Evolutionary conservation across 352 stramenopile genomes (phyloP).

Genomic region (Phytopythium helicoides): DNA sequence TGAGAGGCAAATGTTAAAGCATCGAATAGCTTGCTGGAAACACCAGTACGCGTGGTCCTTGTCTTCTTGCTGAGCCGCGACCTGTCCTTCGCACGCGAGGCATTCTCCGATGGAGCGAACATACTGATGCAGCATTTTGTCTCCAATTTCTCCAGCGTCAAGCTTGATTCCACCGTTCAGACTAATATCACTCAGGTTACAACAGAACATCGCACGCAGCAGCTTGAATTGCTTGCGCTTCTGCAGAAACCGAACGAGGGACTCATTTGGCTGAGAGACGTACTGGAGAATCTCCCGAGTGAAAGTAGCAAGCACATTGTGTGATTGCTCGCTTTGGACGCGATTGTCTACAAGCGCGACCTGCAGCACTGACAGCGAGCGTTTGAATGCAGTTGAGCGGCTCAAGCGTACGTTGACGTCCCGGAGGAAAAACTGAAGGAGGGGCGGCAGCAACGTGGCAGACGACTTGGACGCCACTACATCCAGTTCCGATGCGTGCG

Average conservation of each 20-base stretch:
- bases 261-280: constrained; percentile 51
- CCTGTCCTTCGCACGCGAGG: constrained; percentile 55
- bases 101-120: constrained; percentile 68
- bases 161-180: constrained; percentile 26
- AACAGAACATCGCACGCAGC: constrained; percentile 64
- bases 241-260: constrained; percentile 56
- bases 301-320: constrained; percentile 51
- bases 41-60: constrained; percentile 48
- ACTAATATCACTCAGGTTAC: constrained; percentile 57
- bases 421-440: constrained; percentile 65
- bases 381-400: constrained; percentile 41
- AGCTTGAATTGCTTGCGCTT: constrained; percentile 68
- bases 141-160: constrained; percentile 24
- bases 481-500: constrained; percentile 42
- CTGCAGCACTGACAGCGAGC: constrained; percentile 45
- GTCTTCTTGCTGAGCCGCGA: constrained; percentile 32
- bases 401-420: constrained; percentile 59
- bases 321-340: constrained; percentile 52
- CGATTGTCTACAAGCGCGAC: constrained; percentile 31
- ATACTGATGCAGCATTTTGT: constrained; percentile 37
- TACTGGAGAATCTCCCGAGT: constrained; percentile 53
- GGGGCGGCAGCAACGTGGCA: constrained; percentile 42
- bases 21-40: constrained; percentile 69
- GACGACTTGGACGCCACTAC: constrained; percentile 36
- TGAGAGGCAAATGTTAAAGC: constrained; percentile 69